These are phyloP conservation scores for Flammula alnicola DNA, from an alignment of 1,284 basidiomycete species.

Conservation along the genomic window DNA sequence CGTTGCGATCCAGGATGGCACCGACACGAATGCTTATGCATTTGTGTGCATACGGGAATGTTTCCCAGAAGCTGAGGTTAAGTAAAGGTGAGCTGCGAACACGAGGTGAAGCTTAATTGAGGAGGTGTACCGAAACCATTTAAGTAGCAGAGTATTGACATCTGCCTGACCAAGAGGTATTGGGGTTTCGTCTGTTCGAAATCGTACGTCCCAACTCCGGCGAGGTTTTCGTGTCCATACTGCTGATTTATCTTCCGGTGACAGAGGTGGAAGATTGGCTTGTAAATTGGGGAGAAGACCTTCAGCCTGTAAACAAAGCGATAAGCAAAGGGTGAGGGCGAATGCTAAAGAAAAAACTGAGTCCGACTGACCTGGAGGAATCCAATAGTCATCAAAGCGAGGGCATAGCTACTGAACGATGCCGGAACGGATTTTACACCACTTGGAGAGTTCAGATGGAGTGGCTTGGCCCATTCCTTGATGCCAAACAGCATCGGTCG, in stretches of 20 bases:
- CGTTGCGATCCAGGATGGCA: conserved; percentile 31
- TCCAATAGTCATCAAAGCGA: conserved; percentile 61
- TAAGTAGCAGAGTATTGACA: conserved; percentile 29
- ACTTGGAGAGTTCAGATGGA: conserved; percentile 51
- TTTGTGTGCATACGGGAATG: conserved; percentile 38
- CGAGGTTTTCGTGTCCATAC: conserved; percentile 43
- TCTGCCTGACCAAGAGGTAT: conserved; percentile 29
- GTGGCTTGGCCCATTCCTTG: conserved; percentile 59
- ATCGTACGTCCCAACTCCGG: conserved; percentile 44
- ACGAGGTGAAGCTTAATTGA: not conserved
- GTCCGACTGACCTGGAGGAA: conserved; percentile 58
- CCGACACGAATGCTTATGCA: conserved; percentile 47
- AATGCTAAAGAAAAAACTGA: conserved; percentile 3
- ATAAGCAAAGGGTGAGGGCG: not conserved
- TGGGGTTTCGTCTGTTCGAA: conserved; percentile 18
- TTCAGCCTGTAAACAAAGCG: conserved; percentile 33
- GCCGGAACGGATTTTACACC: conserved; percentile 19
- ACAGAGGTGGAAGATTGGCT: conserved; percentile 30
- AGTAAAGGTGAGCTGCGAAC: not conserved
- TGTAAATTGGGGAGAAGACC: conserved; percentile 58
- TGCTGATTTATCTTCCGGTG: conserved; percentile 21
- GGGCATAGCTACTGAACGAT: conserved; percentile 62
- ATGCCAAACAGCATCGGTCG: conserved; percentile 46
- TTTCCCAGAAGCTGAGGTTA: conserved; percentile 49
- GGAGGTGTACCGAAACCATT: conserved; percentile 52